A percentile compares a stretch with the other conserved stretches of the same genome.
These are phyloP conservation scores for Craterostigma plantagineum DNA, from an alignment of 257 asterid genomes.

Conservation along the genomic window DNA sequence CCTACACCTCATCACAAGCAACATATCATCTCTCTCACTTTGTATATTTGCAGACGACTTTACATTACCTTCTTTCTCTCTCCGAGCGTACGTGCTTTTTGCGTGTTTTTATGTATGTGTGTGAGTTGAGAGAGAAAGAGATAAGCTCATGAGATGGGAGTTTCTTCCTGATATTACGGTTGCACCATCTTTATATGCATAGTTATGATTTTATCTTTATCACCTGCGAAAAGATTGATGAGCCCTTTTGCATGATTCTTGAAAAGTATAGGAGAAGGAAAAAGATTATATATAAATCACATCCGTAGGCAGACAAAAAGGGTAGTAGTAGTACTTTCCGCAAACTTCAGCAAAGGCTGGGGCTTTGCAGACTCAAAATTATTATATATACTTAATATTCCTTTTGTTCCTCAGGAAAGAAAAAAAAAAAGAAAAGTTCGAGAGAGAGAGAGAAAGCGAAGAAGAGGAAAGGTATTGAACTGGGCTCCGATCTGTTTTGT, in stretches of 20 bases:
- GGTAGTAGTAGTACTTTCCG: background rate
- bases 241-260: constrained; percentile 30
- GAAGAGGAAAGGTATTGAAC: constrained; percentile 13
- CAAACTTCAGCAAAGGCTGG: constrained; percentile 4
- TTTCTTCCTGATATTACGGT: constrained; percentile 33
- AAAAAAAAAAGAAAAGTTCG: background rate
- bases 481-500: constrained; percentile 16
- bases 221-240: constrained; percentile 16
- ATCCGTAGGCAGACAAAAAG: constrained; percentile 8
- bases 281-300: constrained; percentile 2
- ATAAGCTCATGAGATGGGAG: constrained; percentile 22
- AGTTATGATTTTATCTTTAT: constrained; percentile 4
- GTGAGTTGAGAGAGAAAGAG: no score
- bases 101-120: constrained; percentile 8
- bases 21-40: constrained; percentile 1
- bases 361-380: constrained; percentile 1
- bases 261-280: background rate
- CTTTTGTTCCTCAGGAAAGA: background rate
- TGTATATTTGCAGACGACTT: background rate
- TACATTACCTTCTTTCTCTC: constrained; percentile 8
- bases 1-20: constrained; percentile 16
- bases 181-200: constrained; percentile 72
- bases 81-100: constrained; percentile 4
- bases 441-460: background rate
- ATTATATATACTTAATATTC: background rate